phyloP scores from a whole-genome alignment of 331 rosid genomes.

The Dryas integrifolia region DNA sequence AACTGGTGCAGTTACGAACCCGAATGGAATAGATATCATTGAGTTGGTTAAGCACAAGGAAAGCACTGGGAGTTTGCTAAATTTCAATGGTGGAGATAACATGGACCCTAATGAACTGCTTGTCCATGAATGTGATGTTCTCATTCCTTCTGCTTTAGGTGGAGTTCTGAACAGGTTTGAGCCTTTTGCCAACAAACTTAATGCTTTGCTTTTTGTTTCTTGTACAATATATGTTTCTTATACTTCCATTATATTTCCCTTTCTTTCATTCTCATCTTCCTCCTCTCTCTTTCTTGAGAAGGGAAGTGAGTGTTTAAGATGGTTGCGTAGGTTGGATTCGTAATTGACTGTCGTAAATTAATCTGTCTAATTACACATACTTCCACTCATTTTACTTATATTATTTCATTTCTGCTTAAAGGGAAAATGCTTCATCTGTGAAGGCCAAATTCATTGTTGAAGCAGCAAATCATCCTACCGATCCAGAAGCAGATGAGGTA shows the following conservation, averaged over 20 bases:
- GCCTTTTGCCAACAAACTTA: background rate
- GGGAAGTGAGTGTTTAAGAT: background rate
- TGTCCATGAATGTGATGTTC: conserved; percentile 79
- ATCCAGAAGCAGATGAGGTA: conserved; percentile 95
- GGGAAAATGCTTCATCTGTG: conserved; percentile 81
- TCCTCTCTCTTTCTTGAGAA: background rate
- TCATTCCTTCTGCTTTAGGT: conserved; percentile 88
- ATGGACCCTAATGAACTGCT: conserved; percentile 70
- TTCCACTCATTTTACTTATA: background rate
- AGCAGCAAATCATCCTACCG: conserved; percentile 94
- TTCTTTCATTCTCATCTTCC: background rate
- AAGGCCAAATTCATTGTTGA: conserved; percentile 76
- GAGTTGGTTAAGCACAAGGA: conserved; percentile 58
- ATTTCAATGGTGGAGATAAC: conserved; percentile 54
- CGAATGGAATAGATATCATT: conserved; percentile 61
- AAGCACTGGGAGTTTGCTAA: conserved; percentile 38
- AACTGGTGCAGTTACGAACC: conserved; percentile 69
- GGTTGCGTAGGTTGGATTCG: too few species aligned
- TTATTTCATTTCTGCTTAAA: conserved; percentile 27
- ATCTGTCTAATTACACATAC: background rate
- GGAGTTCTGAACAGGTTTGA: conserved; percentile 80
- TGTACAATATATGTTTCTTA: background rate
- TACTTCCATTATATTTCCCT: too few species aligned
- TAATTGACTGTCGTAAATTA: background rate
- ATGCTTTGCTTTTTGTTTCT: background rate